A percentile compares a stretch with the other conserved stretches of the same genome.
Conservation (phyloP, 106 monocot genomes). For the Dendrobium huoshanense region DNA sequence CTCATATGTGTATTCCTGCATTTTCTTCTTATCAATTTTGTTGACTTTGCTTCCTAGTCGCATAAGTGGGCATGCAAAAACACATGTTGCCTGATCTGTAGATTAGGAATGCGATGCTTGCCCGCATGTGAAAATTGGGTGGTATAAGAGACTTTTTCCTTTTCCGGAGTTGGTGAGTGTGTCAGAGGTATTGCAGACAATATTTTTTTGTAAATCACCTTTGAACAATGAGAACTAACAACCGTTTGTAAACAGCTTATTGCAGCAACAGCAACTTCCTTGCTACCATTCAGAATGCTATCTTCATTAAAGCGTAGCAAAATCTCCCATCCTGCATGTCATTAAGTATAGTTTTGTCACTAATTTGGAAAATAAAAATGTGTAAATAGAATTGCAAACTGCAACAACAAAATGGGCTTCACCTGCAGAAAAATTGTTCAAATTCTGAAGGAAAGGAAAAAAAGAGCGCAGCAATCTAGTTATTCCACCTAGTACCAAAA, state of each 20-base stretch:
- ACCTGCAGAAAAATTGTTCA: conserved; percentile 75
- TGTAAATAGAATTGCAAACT: not conserved
- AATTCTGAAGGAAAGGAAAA: conserved; percentile 81
- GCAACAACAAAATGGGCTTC: conserved; percentile 11
- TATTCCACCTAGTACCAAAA: conserved; percentile 88
- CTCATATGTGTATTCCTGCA: too few relatives aligned
- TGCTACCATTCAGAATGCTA: conserved; percentile 90
- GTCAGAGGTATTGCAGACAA: not conserved
- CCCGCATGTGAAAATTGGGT: too few relatives aligned
- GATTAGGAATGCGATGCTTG: too few relatives aligned
- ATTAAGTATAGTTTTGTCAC: not conserved
- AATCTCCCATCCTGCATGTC: conserved; percentile 66
- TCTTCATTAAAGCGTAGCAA: conserved; percentile 80
- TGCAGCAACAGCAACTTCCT: conserved; percentile 96
- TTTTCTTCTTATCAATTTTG: too few relatives aligned
- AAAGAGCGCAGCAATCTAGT: conserved; percentile 75
- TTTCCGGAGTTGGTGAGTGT: not conserved
- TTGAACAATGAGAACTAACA: conserved; percentile 77
- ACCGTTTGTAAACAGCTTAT: conserved; percentile 84
- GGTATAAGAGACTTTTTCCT: too few relatives aligned
- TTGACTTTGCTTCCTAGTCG: too few relatives aligned
- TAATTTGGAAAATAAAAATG: conserved; percentile 7
- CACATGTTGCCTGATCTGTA: too few relatives aligned
- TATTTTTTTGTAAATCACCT: conserved; percentile 37
- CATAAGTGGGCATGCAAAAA: too few relatives aligned